Percentiles rank a stretch among this genome's conserved stretches.
These are phyloP conservation scores for Vicia villosa DNA, from an alignment of 306 rosid genomes.

Conservation along the genomic window DNA sequence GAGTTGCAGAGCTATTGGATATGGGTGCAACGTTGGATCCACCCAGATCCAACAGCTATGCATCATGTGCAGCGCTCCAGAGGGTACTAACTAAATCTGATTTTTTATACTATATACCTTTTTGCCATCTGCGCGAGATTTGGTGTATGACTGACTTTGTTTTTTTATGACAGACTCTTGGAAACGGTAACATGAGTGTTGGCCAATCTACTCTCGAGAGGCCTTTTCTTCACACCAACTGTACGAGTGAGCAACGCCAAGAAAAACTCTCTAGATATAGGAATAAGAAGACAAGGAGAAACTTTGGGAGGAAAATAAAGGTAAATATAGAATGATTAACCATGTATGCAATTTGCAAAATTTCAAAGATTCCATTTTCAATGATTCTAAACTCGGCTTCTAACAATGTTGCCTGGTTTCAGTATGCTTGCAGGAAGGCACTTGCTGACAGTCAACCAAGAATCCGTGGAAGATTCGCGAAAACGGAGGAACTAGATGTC, in stretches of 20 bases:
- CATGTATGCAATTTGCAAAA: too few relatives aligned
- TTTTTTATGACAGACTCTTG: slow-evolving; percentile 80
- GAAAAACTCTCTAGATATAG: slow-evolving; percentile 92
- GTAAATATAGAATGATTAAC: too few relatives aligned
- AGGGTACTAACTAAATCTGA: not conserved
- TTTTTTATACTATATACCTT: slow-evolving; percentile 35
- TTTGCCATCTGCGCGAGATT: slow-evolving; percentile 47
- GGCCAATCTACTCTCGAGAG: slow-evolving; percentile 62
- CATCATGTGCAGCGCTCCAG: not conserved
- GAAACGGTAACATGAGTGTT: slow-evolving; percentile 47
- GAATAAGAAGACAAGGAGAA: slow-evolving; percentile 87
- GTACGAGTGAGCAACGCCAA: slow-evolving; percentile 76
- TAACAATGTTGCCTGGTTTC: slow-evolving; percentile 30
- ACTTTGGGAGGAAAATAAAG: slow-evolving; percentile 96
- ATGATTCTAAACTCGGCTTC: not conserved
- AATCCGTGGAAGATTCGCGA: slow-evolving; percentile 97
- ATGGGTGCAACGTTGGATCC: not conserved
- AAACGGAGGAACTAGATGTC: slow-evolving; percentile 62
- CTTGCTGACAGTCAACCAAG: slow-evolving; percentile 98
- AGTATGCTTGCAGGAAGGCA: slow-evolving; percentile 99
- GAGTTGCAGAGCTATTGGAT: not conserved
- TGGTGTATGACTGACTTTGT: slow-evolving; percentile 48
- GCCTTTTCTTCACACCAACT: slow-evolving; percentile 61
- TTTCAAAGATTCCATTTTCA: slow-evolving; percentile 11
- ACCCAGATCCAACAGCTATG: not conserved